phyloP scores from a whole-genome alignment of 2,329 filamentous ascomycete species.

The Whalleya microplaca region DNA sequence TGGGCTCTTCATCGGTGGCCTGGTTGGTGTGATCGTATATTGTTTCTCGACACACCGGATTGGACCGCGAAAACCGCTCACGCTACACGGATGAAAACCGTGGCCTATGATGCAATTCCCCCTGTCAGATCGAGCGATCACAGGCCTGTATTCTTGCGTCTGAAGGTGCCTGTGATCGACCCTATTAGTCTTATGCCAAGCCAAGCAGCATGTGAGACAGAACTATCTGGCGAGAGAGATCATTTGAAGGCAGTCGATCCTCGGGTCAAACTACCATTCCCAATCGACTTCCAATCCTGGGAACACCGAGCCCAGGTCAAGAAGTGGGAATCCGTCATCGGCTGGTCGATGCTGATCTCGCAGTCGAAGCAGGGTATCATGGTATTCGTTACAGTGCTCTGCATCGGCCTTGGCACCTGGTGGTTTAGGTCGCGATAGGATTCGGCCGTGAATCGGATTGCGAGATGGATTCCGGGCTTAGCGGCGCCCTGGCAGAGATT shows the following conservation, averaged over 20 bases:
- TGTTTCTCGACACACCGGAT: conserved; percentile 69
- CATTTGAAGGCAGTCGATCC: conserved; percentile 29
- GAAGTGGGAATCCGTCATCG: conserved; percentile 45
- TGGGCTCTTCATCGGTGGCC: conserved; percentile 87
- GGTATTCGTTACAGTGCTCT: conserved; percentile 47
- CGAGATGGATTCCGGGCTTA: not conserved
- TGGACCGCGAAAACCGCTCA: conserved; percentile 46
- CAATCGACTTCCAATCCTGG: conserved; percentile 60
- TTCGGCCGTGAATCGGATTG: conserved; percentile 14
- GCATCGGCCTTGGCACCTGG: conserved; percentile 49
- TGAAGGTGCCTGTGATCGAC: conserved; percentile 64
- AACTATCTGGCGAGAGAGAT: conserved; percentile 11
- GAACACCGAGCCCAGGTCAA: conserved; percentile 45
- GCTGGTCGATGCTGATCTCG: conserved; percentile 59
- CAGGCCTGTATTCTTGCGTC: conserved; percentile 76
- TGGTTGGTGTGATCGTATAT: conserved; percentile 89
- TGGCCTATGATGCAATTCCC: conserved; percentile 75
- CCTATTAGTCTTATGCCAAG: conserved; percentile 45
- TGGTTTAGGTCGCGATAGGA: conserved; percentile 42
- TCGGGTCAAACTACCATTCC: conserved; percentile 48
- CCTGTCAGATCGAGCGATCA: conserved; percentile 86
- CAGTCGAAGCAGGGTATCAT: conserved; percentile 56
- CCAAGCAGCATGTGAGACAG: conserved; percentile 14
- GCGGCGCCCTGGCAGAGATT: not conserved
- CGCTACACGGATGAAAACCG: conserved; percentile 50